Percentiles rank a stretch among this genome's conserved stretches.
phyloP scores from a whole-genome alignment of 495 filamentous ascomycete species.

The Aspergillus wentii region DNA sequence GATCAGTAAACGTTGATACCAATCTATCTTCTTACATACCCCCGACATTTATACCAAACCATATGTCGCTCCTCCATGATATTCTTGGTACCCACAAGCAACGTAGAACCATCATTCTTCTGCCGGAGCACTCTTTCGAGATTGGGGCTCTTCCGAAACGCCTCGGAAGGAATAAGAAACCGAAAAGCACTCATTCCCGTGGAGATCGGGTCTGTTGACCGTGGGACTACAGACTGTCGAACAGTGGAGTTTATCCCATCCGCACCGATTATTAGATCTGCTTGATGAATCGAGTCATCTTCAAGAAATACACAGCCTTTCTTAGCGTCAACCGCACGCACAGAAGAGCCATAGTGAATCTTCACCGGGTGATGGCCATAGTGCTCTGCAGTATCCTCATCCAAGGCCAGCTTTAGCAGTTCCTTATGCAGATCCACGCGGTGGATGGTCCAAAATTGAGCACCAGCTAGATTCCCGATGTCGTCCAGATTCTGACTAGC shows the following conservation, averaged over 20 bases:
- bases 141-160: background rate
- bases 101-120: slow-evolving; percentile 10
- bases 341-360: slow-evolving; percentile 15
- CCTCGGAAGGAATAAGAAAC: slow-evolving; percentile 17
- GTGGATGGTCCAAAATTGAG: slow-evolving; percentile 32
- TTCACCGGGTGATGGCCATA: slow-evolving; percentile 17
- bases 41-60: slow-evolving; percentile 30
- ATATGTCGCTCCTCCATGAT: slow-evolving; percentile 15
- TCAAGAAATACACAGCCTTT: slow-evolving; percentile 27
- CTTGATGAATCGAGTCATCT: slow-evolving; percentile 21
- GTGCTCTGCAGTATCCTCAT: slow-evolving; percentile 10
- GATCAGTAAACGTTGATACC: background rate
- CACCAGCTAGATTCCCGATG: slow-evolving; percentile 3
- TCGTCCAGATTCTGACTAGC: slow-evolving; percentile 14
- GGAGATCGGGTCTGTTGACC: background rate
- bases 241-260: slow-evolving; percentile 44
- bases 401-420: slow-evolving; percentile 29
- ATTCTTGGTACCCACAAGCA: slow-evolving; percentile 10
- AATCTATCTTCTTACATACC: slow-evolving; percentile 10
- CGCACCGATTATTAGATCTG: slow-evolving; percentile 45
- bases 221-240: slow-evolving; percentile 14
- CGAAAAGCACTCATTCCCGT: slow-evolving; percentile 20
- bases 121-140: slow-evolving; percentile 1
- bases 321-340: slow-evolving; percentile 22
- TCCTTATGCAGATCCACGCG: slow-evolving; percentile 47